A percentile compares a stretch with the other conserved stretches of the same genome.
These are phyloP conservation scores for Nitzschia palea DNA, from an alignment of 108 stramenopile species.

Conservation along the genomic window DNA sequence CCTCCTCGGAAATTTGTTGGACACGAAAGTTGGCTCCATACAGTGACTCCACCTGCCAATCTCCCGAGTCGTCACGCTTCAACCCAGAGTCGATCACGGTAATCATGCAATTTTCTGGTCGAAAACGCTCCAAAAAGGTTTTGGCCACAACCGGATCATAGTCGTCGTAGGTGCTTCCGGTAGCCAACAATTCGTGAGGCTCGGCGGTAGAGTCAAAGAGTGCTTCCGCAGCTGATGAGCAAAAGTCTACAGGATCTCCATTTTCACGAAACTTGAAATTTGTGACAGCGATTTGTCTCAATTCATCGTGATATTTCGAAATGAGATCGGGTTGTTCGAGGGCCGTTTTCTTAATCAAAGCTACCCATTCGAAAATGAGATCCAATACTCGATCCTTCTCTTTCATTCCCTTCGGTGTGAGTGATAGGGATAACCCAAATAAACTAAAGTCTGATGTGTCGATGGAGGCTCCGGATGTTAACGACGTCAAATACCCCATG, in stretches of 20 bases:
- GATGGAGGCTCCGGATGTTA: conserved; percentile 79
- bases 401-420: conserved; percentile 82
- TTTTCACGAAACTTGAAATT: conserved; percentile 81
- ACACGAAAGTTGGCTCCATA: conserved; percentile 89
- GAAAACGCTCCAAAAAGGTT: conserved; percentile 74
- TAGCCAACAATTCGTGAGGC: conserved; percentile 54
- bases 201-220: conserved; percentile 60
- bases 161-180: conserved; percentile 42
- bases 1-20: conserved; percentile 40
- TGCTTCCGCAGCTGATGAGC: conserved; percentile 67
- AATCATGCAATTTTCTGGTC: conserved; percentile 74
- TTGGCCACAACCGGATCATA: conserved; percentile 59
- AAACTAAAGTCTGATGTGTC: conserved; percentile 72
- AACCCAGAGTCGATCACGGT: conserved; percentile 61
- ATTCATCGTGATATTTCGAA: conserved; percentile 73
- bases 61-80: conserved; percentile 39
- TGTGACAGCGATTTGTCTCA: conserved; percentile 59
- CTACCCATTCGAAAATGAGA: conserved; percentile 80
- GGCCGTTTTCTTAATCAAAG: conserved; percentile 61
- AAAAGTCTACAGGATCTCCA: conserved; percentile 82
- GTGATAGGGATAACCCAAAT: conserved; percentile 62
- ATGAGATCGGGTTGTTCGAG: conserved; percentile 50
- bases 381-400: conserved; percentile 70
- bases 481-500: conserved; percentile 66
- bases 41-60: conserved; percentile 80